These are phyloP conservation scores for Aspergillus saccharolyticus DNA, from an alignment of 495 filamentous ascomycete genomes.

Conservation along the genomic window DNA sequence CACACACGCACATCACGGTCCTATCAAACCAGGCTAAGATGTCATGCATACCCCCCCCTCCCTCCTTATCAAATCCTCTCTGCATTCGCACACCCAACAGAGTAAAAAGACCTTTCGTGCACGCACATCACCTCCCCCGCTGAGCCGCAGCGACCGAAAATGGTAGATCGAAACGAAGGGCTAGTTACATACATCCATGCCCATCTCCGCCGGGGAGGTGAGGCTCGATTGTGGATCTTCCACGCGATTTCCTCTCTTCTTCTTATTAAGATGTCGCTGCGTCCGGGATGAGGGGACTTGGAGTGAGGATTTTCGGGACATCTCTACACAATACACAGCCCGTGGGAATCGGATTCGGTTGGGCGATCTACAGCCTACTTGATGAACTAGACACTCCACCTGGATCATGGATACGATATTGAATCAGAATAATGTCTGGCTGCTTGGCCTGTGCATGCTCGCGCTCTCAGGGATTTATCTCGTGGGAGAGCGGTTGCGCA, in stretches of 20 bases:
- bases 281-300: too few species aligned
- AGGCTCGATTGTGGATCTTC: background rate
- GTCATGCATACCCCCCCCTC: background rate
- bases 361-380: too few species aligned
- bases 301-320: too few species aligned
- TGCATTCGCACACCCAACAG: slow-evolving; percentile 26
- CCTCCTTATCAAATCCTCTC: slow-evolving; percentile 10
- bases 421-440: slow-evolving; percentile 21
- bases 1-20: too few species aligned
- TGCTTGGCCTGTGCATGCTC: slow-evolving; percentile 21
- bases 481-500: slow-evolving; percentile 19
- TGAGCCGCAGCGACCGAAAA: background rate
- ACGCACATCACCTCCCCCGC: background rate
- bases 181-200: background rate
- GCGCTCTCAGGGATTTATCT: slow-evolving; percentile 22
- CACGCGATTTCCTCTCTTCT: too few species aligned
- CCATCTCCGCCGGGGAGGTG: background rate
- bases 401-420: slow-evolving; percentile 10
- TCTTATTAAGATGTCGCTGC: too few species aligned
- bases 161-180: background rate
- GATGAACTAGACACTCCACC: background rate
- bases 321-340: too few species aligned
- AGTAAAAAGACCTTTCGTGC: slow-evolving; percentile 17
- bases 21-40: background rate
- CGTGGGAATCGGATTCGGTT: too few species aligned